Evolutionary conservation across 2,329 filamentous ascomycete genomes (phyloP).

Genomic region (Calonectria pauciramosa): DNA sequence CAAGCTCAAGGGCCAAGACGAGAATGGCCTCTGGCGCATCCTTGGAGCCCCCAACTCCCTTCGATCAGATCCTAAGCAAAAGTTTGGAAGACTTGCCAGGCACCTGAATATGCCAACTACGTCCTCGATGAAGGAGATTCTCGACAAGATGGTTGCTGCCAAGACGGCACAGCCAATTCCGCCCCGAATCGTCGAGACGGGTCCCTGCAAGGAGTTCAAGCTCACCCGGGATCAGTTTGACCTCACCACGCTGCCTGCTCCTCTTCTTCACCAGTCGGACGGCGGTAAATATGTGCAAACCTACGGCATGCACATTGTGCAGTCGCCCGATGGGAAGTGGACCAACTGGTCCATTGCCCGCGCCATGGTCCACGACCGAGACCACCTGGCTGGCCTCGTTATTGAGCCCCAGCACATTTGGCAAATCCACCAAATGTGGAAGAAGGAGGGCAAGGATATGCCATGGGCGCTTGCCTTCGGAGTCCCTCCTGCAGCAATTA

Average conservation of each 20-base stretch:
- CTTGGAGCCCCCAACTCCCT: constrained; percentile 59
- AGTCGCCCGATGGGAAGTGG: constrained; percentile 61
- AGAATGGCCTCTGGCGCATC: constrained; percentile 59
- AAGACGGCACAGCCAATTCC: constrained; percentile 48
- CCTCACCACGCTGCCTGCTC: constrained; percentile 57
- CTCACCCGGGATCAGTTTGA: constrained; percentile 33
- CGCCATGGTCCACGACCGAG: constrained; percentile 62
- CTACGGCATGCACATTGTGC: constrained; percentile 63
- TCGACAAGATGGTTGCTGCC: constrained; percentile 56
- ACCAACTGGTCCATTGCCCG: constrained; percentile 62
- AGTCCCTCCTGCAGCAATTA: constrained; percentile 64
- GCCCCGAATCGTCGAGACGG: constrained; percentile 48
- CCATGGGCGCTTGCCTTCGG: constrained; percentile 64
- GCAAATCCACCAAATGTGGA: constrained; percentile 63
- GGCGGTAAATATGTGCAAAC: constrained; percentile 67
- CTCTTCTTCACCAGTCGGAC: constrained; percentile 59
- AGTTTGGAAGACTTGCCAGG: constrained; percentile 58
- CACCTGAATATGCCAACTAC: constrained; percentile 54
- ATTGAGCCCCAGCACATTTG: constrained; percentile 61
- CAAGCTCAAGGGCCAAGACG: constrained; percentile 59
- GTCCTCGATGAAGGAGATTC: constrained; percentile 50
- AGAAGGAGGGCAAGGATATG: constrained; percentile 57
- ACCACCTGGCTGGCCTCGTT: constrained; percentile 57
- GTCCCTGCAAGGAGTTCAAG: constrained; percentile 35
- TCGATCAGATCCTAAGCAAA: constrained; percentile 40